Evolutionary conservation across 257 asterid genomes (phyloP).

Genomic region (Cinchona pubescens): DNA sequence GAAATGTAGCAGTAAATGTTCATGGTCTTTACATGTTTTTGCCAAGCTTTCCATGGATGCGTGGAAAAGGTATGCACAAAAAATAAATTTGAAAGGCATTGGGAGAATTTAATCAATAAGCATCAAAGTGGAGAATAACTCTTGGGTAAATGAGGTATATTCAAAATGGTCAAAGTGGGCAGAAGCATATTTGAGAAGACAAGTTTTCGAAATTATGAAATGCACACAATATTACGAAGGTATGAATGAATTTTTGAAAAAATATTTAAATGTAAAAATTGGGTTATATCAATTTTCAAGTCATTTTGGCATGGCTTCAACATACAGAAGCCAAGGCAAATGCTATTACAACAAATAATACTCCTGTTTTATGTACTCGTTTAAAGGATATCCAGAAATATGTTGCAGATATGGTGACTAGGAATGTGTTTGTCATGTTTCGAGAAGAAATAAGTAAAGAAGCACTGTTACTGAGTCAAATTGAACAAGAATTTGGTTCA

Average conservation of each 20-base stretch:
- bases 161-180: neutral
- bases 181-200: neutral
- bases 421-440: neutral
- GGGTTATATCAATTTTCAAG: neutral
- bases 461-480: no score
- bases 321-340: neutral
- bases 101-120: neutral
- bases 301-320: neutral
- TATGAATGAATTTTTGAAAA: neutral
- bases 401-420: neutral
- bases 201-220: neutral
- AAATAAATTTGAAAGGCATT: neutral
- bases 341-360: neutral
- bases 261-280: neutral
- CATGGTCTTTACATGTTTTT: neutral
- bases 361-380: neutral
- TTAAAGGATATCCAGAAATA: neutral
- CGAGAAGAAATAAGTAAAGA: neutral
- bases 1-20: neutral
- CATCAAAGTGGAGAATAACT: neutral
- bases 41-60: neutral
- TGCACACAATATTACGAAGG: conserved; percentile 2
- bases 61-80: neutral
- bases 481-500: no score
- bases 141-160: neutral